Evolutionary conservation across 2,329 filamentous ascomycete genomes (phyloP), one percentile per base, ranked within the genome.

Genomic region (Xylariaceae sp.): DNA sequence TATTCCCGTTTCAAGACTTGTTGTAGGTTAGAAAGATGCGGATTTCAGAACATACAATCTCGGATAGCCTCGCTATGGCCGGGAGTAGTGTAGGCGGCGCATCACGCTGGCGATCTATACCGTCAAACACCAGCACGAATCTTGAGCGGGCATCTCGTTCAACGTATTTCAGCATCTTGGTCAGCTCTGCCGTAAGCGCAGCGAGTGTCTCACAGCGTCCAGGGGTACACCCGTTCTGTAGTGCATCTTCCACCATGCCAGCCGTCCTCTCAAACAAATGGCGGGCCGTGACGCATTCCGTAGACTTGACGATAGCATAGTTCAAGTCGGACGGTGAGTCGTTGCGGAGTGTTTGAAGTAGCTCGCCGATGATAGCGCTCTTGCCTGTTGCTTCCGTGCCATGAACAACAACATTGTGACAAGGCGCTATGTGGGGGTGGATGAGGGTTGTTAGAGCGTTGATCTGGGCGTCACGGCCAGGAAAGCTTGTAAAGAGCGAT

Each of bases 321-420:
- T 76, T 75, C 14, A 87, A 68, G 6, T 79, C 76, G 43, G 74
- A 76, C 7, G 84, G 73, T 39, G 85, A 74, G 11, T 79, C 79
- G 5, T 37, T 50, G n/a, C 64, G 68, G 11, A 83, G 76, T 1
- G 71, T 68, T 24, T 81, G 70, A 2, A 96, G 81, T 14, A 92
- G 81, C 3, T 82, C 79, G 54, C 80, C 79, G 3, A 88, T 79
- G 47, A 96, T 82, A 44, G 85, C 84, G 28, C 87, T 91, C 76
- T 98, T 98, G 36, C 92, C 94, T 0, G 93, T 96, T 2, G 92
- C 89, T 68, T 93, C 87, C 26, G 92, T 85, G 47, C 95, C 95
- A 73, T 98, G 87, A 45, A 96, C 74, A 19, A 97, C 86, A 9
- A 97, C 73, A 58, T 90, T 90, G 9, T 86, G 79, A 54, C 89